Percentiles rank a stretch among this genome's conserved stretches.
These are phyloP conservation scores for Drechslerella dactyloides DNA, from an alignment of 2,329 filamentous ascomycete species.

Conservation along the genomic window DNA sequence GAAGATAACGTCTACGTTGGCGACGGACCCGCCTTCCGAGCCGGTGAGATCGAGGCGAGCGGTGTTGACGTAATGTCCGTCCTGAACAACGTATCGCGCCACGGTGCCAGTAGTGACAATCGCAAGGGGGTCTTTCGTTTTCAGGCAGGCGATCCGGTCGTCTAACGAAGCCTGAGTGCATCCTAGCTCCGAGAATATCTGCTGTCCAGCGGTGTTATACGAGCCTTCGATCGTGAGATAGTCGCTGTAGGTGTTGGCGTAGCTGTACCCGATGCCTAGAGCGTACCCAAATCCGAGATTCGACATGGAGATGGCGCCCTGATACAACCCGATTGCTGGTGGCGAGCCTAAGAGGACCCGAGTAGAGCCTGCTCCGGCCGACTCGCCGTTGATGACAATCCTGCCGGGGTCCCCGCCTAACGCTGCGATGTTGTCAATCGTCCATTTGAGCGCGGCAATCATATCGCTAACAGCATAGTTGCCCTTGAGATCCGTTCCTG, in stretches of 20 bases:
- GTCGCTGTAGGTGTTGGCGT: constrained; percentile 66
- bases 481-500: constrained; percentile 65
- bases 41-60: constrained; percentile 59
- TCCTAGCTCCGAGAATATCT: constrained; percentile 63
- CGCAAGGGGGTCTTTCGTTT: constrained; percentile 60
- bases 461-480: constrained; percentile 54
- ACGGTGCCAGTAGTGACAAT: constrained; percentile 59
- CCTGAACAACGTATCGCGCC: constrained; percentile 66
- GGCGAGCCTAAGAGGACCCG: constrained; percentile 64
- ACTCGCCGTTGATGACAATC: constrained; percentile 54
- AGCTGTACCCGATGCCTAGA: constrained; percentile 65
- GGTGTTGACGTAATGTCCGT: constrained; percentile 65
- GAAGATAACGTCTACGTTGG: constrained; percentile 65
- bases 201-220: constrained; percentile 61
- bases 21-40: constrained; percentile 57
- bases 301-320: constrained; percentile 62
- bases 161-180: constrained; percentile 61
- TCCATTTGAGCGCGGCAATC: constrained; percentile 54
- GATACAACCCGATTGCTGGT: constrained; percentile 61
- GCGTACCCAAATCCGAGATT: constrained; percentile 66
- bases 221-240: constrained; percentile 67
- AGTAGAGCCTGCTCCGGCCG: constrained; percentile 63
- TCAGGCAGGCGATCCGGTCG: constrained; percentile 65
- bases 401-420: constrained; percentile 53
- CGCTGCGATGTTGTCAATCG: constrained; percentile 51